A percentile compares a stretch with the other conserved stretches of the same genome.
Conservation (phyloP, 1,284 basidiomycete species). For the Ceratobasidium sp. region DNA sequence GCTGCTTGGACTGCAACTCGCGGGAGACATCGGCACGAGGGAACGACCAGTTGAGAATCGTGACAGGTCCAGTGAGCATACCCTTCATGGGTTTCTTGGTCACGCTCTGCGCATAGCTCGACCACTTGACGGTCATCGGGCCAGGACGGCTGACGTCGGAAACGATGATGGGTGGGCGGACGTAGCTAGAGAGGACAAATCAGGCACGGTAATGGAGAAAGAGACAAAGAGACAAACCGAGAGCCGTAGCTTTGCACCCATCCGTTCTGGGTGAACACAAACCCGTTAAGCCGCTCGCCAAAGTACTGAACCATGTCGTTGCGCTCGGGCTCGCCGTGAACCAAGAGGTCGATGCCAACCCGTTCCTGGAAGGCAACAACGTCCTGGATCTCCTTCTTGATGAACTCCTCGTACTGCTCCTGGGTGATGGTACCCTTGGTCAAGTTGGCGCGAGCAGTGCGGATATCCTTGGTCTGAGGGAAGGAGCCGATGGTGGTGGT, state of each 20-base stretch:
- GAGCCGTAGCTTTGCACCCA: conserved; percentile 99
- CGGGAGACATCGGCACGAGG: conserved; percentile 97
- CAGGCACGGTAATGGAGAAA: conserved; percentile 48
- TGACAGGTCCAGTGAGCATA: conserved; percentile 96
- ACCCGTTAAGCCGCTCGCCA: conserved; percentile 95
- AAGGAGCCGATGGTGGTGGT: conserved; percentile 99
- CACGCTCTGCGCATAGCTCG: conserved; percentile 94
- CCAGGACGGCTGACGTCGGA: conserved; percentile 95
- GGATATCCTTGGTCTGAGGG: conserved; percentile 99
- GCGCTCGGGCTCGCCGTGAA: conserved; percentile 99
- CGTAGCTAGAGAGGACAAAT: conserved; percentile 75
- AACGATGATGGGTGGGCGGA: conserved; percentile 98
- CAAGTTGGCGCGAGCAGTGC: conserved; percentile 93
- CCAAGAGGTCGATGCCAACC: conserved; percentile 95
- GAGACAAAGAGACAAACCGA: conserved; percentile 63
- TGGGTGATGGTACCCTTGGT: conserved; percentile 91
- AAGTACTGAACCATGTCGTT: conserved; percentile 99
- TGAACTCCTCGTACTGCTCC: conserved; percentile 96
- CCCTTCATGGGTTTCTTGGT: conserved; percentile 98
- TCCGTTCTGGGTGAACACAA: conserved; percentile 97
- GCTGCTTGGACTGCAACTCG: conserved; percentile 98
- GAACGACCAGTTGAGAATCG: conserved; percentile 99
- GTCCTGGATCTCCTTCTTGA: conserved; percentile 96
- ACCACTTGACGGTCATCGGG: conserved; percentile 98
- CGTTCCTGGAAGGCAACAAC: conserved; percentile 98